These are phyloP conservation scores for Yamadazyma diospyri DNA, from an alignment of 1,139 yeast genomes.

Conservation along the genomic window DNA sequence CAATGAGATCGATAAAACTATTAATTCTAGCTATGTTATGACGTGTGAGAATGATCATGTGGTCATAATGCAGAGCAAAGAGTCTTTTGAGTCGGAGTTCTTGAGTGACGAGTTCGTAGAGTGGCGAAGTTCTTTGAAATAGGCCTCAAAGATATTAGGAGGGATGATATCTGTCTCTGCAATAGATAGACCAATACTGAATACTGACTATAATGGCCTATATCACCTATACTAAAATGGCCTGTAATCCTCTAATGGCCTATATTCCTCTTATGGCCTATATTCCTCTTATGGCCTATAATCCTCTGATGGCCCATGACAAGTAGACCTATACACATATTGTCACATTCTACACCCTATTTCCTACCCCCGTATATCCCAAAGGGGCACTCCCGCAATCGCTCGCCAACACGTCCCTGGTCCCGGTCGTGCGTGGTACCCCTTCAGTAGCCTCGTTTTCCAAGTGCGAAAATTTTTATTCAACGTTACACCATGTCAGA, in stretches of 20 bases:
- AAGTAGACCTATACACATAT: no score
- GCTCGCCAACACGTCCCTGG: background rate
- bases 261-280: no score
- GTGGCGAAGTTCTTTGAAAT: slow-evolving; percentile 9
- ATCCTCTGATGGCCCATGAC: no score
- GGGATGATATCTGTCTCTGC: no score
- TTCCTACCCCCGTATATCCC: background rate
- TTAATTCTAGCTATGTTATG: slow-evolving; percentile 11
- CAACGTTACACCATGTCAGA: slow-evolving; percentile 5
- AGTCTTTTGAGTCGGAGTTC: slow-evolving; percentile 13
- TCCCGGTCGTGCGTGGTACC: background rate
- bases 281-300: no score
- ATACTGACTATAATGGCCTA: no score
- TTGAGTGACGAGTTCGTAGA: slow-evolving; percentile 12
- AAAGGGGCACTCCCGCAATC: background rate
- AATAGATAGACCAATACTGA: no score
- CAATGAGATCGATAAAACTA: slow-evolving; percentile 44
- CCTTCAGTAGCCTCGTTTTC: background rate
- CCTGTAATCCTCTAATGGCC: no score
- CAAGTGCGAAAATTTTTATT: slow-evolving; percentile 5
- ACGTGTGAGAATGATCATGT: slow-evolving; percentile 10
- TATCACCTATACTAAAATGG: no score
- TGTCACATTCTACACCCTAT: no score
- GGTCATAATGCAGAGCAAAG: slow-evolving; percentile 8
- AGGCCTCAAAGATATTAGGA: background rate